Evolutionary conservation across 2,329 filamentous ascomycete genomes (phyloP), one percentile per base, ranked within the genome.

Genomic region (Talaromyces sp.): DNA sequence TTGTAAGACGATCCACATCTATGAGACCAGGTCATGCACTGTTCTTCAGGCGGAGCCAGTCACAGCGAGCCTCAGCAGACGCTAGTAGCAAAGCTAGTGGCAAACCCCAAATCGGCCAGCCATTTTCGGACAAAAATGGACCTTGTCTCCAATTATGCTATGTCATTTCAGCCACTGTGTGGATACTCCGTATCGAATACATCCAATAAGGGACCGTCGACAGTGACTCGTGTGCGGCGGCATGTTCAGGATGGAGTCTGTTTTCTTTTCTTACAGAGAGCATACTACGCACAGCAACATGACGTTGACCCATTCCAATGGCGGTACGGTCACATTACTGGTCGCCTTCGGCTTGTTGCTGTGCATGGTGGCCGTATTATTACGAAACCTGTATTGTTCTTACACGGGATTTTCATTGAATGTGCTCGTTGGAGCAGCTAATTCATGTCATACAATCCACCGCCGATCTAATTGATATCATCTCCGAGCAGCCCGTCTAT

Each of bases 201-300:
- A 31, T 17, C 62, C 62, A 64, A 64, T 64, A 35, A 27, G 27
- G 3, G 17, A 19, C 52, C 25, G 35, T 49, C 56, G n/a, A 33
- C 22, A 45, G 47, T 13, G 27, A 35, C 54, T 45, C 50, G 49
- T 52, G 39, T 41, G 47, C 61, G 47, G 60, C 49, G 61, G 61
- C 61, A 62, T 35, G 75, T 69, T 75, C 78, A n/a, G 25, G 47
- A 31, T 31, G 47, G 47, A 31, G 25, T 27, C 49, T 73, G 69
- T 66, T 68, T 69, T 61, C 33, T 43, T 67, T 43, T 67, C 64
- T 59, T 54, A 56, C 52, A 39, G n/a, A 39, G 33, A 22, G 9
- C 50, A 35, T 54, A 31, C 27, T 31, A 31, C 27, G 27, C 7
- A 31, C 27, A 31, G 27, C 7, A 22, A 39, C 63, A 50, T 63